Evolutionary conservation across 208 protist species (phyloP).

Genomic region (Leptomonas seymouri): DNA sequence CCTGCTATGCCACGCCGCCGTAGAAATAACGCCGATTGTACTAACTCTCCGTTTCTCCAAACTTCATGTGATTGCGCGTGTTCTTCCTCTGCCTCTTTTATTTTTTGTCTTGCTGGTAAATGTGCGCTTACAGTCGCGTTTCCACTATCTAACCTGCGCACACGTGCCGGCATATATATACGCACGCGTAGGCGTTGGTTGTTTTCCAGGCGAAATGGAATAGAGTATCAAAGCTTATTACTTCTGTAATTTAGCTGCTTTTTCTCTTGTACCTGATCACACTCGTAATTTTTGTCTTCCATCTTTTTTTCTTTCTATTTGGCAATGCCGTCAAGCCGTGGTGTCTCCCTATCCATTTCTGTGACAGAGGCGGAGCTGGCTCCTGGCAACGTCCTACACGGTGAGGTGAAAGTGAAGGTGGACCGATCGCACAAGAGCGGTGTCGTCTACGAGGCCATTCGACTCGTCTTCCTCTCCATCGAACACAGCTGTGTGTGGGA

Average conservation of each 20-base stretch:
- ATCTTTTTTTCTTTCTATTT: not conserved
- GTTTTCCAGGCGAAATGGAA: no score
- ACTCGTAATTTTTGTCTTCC: not conserved
- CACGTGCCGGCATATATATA: no score
- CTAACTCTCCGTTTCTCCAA: no score
- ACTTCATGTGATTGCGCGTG: not conserved
- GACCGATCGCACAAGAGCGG: slow-evolving; percentile 27
- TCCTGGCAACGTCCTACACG: slow-evolving; percentile 33
- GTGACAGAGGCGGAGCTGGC: slow-evolving; percentile 21
- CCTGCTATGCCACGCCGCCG: not conserved
- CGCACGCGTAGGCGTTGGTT: no score
- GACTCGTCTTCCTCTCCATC: slow-evolving; percentile 42
- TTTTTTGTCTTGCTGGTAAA: not conserved
- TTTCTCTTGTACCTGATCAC: not conserved
- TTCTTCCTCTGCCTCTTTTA: not conserved
- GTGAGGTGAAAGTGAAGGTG: slow-evolving; percentile 44
- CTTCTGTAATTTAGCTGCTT: no score
- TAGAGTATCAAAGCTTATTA: no score
- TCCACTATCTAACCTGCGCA: not conserved
- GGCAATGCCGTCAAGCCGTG: slow-evolving; percentile 31
- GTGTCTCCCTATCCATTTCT: slow-evolving; percentile 26
- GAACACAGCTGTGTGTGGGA: slow-evolving; percentile 58
- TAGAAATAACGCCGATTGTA: not conserved
- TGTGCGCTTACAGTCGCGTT: not conserved
- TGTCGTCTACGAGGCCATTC: slow-evolving; percentile 39